Evolutionary conservation across 306 rosid species (phyloP), one percentile per base, ranked within the genome.

Genomic region (Lathyrus tuberosus): DNA sequence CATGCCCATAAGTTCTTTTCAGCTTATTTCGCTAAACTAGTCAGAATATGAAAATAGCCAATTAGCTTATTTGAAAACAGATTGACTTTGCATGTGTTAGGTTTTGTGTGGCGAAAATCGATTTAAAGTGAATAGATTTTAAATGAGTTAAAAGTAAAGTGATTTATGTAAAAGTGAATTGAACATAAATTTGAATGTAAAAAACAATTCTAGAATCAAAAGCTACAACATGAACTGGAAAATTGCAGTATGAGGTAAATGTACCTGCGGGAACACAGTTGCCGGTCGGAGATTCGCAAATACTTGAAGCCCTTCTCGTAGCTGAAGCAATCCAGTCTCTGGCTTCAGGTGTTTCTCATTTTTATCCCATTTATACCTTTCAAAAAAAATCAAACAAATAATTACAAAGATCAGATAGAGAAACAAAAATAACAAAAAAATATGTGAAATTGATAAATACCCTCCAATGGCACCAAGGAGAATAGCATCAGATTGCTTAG

Each of bases 381-480:
- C 24, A 13, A 40, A 17, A 38, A 38, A 6, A 28, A 63, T 64
- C 5, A 13, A 71, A 81, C 24, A 2, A 60, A 31, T 6, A 37
- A 35, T 42, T 24, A 11, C 28, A 44, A 14, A 10, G 13, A 82
- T 5, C 47, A 76, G 2, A 3, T 18, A n/a, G 22, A 5, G 4
- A 15, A 15, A 14, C 24, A 6, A 3, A 30, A 24, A 58, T 6
- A 51, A 22, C 31, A 3, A 51, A 65, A 31, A 46, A 20, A 20
- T 0, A 4, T 31, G 10, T 22, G 43, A 62, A 62, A 69, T 40
- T 42, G 7, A 46, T 30, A 24, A 40, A 6, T 46, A 93, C 95
- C 97, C 97, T 79, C 98, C 97, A 76, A 90, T 87, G 8, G 97
- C 90, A 53, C 98, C 97, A 5, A 94, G 90, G 14, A 94, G 89